These are phyloP conservation scores for Aureobasidium pullulans DNA, from an alignment of 2,329 filamentous ascomycete species.

Conservation along the genomic window DNA sequence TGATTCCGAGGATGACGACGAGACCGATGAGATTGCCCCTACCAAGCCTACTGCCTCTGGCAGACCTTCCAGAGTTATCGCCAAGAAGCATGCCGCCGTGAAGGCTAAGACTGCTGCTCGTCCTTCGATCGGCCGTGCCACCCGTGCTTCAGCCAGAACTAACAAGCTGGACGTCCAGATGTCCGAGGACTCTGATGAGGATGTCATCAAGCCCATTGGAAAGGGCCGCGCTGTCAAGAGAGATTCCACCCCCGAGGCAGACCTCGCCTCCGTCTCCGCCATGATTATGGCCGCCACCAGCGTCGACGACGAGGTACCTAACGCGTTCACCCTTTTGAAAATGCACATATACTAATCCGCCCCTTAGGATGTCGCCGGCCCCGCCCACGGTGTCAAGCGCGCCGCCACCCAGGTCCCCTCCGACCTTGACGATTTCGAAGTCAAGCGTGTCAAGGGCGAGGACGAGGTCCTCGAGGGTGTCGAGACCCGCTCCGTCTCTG, in stretches of 20 bases:
- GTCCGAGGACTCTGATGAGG: neutral
- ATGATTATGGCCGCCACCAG: neutral
- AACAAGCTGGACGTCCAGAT: neutral
- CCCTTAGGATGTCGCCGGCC: neutral
- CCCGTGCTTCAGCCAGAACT: neutral
- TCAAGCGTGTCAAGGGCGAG: slow-evolving; percentile 2
- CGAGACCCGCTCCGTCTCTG: neutral
- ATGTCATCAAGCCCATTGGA: neutral
- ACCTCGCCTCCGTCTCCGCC: neutral
- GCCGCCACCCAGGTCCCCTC: neutral
- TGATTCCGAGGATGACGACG: neutral
- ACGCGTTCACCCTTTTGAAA: neutral
- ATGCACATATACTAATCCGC: neutral
- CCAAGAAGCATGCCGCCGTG: neutral
- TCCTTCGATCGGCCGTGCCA: neutral
- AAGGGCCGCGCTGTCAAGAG: neutral
- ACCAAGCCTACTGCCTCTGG: neutral
- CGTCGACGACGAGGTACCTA: neutral
- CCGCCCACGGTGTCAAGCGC: neutral
- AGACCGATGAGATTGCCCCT: neutral
- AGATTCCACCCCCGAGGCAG: too few relatives aligned
- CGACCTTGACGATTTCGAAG: neutral
- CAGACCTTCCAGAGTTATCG: neutral
- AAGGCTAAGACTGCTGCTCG: neutral
- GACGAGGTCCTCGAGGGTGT: neutral